Base-by-base conservation (phyloP, 495 filamentous ascomycete genomes). In the Amniculicola lignicola region DNA sequence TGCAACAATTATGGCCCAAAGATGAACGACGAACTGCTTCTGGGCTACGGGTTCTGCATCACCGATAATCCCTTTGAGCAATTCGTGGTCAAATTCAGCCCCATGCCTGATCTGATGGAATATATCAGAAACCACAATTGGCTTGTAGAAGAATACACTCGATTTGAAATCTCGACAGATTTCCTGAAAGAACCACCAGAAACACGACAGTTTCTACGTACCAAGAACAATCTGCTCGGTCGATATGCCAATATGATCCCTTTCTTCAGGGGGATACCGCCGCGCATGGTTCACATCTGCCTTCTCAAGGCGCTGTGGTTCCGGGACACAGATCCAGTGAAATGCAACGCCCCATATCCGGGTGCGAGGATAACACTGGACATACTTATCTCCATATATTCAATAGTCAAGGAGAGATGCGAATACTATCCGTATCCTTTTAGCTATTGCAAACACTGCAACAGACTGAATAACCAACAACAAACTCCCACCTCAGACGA, bases 1-100 rank as follows among this genome's bases (percentile, higher is more conserved):
- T 77, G 72, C 21, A 88, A 88, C 61, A 88, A 88, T 63, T 88
- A 88, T 54, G 83, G 79, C 0, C 77, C 82, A 3, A 82, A 85
- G 43, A 74, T 79, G 44, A 88, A 88, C 53, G 83, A 82, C 60
- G 82, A 86, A 61, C 64, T 87, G 25, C 72, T 87, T 44, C 73
- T 86, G 70, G 84, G 84, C 37, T 87, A 87, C 42, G 84, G 84
- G 2, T 87, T 87, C 65, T 79, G 78, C 51, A 70, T 84, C 9
- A 58, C 69, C 2, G 68, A 77, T n/a, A 87, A 85, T 54, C 73
- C 77, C 1, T 43, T 60, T 22, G 68, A 70, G 23, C 43, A 48
- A 31, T 57, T 67, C 10, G 38, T 37, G 71, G 71, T 61, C 75
- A 19, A 18, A n/a, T n/a, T n/a, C n/a, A n/a, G n/a, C n/a, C n/a